phyloP scores from a whole-genome alignment of 441 rosid genomes.

The Sinapis alba region DNA sequence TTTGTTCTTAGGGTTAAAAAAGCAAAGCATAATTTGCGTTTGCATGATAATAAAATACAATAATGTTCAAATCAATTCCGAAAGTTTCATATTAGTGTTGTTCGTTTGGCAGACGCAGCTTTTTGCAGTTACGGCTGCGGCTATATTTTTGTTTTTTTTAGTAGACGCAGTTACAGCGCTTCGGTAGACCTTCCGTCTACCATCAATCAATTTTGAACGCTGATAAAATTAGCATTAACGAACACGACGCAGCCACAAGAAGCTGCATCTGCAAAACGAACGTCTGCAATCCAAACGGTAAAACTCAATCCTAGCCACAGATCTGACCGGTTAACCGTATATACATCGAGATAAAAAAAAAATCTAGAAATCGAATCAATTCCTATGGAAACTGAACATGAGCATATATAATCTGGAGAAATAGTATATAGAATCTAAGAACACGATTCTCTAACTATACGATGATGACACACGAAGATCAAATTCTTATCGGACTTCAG shows the following conservation, averaged over 20 bases:
- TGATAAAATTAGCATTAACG: too few relatives aligned
- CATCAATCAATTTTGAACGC: too few relatives aligned
- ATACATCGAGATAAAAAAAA: not conserved
- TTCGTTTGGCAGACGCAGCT: too few relatives aligned
- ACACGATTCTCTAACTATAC: slow-evolving; percentile 3
- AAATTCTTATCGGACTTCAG: not conserved
- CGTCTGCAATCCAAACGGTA: not conserved
- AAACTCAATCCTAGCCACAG: not conserved
- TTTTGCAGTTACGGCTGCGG: too few relatives aligned
- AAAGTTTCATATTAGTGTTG: too few relatives aligned
- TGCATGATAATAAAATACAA: not conserved
- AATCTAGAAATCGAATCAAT: not conserved
- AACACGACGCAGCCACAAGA: too few relatives aligned
- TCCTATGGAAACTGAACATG: not conserved
- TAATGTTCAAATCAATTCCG: not conserved
- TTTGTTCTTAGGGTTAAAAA: not conserved
- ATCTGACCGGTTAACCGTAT: slow-evolving; percentile 10
- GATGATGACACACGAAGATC: slow-evolving; percentile 16
- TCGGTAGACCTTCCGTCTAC: too few relatives aligned
- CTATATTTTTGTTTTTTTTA: too few relatives aligned
- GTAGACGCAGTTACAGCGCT: too few relatives aligned
- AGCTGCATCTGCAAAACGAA: too few relatives aligned
- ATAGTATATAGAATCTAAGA: not conserved
- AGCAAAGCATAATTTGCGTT: not conserved
- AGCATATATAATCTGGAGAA: not conserved